Conservation (phyloP, 164 flowering plant genomes). For the Vitis amurensis region DNA sequence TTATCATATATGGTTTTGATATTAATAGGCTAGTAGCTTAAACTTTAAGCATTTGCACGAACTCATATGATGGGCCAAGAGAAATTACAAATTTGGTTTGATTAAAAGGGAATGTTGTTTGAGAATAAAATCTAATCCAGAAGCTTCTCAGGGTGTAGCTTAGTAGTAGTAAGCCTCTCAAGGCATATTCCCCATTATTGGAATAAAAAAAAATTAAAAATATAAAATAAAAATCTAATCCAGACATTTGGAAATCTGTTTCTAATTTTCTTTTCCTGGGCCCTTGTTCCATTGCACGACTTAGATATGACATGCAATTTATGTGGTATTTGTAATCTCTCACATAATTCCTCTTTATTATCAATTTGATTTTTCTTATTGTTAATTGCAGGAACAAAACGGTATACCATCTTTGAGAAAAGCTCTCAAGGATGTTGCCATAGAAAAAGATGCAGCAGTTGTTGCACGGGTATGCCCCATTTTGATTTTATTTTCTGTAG, state of each 20-base stretch:
- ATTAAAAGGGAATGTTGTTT: too few species aligned
- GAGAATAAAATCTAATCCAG: too few species aligned
- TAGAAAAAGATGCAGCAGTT: constrained; percentile 98
- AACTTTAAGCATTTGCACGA: too few species aligned
- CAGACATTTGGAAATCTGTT: neutral
- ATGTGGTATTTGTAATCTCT: neutral
- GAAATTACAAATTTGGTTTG: too few species aligned
- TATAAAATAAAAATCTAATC: neutral
- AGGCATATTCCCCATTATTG: neutral
- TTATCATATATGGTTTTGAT: too few species aligned
- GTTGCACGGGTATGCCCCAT: constrained; percentile 64
- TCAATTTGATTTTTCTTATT: neutral
- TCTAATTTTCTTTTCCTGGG: neutral
- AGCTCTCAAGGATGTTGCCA: constrained; percentile 89
- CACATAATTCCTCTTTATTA: neutral
- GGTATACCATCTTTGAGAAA: constrained; percentile 78
- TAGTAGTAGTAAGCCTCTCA: neutral
- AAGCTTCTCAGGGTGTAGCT: too few species aligned
- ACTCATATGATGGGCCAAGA: too few species aligned
- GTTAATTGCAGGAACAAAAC: constrained; percentile 59
- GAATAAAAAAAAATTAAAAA: neutral
- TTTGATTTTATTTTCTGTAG: neutral
- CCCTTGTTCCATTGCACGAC: neutral
- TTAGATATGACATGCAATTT: neutral
- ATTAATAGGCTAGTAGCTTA: too few species aligned